phyloP scores from a whole-genome alignment of 768 basidiomycete species.

The Podaxis mareebaensis region DNA sequence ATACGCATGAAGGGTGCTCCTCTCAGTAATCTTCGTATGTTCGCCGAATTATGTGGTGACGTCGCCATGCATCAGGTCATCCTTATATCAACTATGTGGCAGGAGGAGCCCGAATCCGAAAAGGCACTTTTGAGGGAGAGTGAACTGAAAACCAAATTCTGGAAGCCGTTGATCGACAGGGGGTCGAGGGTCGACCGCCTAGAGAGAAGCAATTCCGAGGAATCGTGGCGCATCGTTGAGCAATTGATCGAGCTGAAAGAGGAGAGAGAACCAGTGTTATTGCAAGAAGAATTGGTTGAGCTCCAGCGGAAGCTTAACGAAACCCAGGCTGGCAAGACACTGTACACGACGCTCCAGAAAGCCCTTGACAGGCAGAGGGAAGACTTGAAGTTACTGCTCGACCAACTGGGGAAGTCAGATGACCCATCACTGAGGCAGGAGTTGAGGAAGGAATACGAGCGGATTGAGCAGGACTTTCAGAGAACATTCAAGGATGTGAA shows the following conservation, averaged over 20 bases:
- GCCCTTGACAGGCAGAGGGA: constrained; percentile 28
- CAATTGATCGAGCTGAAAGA: constrained; percentile 19
- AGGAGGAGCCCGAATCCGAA: constrained; percentile 21
- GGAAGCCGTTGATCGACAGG: constrained; percentile 47
- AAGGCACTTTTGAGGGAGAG: constrained; percentile 27
- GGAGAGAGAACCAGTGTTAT: constrained; percentile 17
- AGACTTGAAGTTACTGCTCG: not conserved
- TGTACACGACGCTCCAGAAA: constrained; percentile 21
- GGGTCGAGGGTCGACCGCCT: constrained; percentile 32
- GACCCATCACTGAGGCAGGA: not conserved
- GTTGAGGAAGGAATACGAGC: not conserved
- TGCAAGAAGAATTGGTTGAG: constrained; percentile 26
- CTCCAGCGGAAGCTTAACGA: constrained; percentile 22
- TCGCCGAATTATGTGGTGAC: constrained; percentile 28
- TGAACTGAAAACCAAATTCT: constrained; percentile 38
- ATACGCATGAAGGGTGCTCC: constrained; percentile 3
- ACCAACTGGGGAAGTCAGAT: not conserved
- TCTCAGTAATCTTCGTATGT: constrained; percentile 29
- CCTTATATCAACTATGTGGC: constrained; percentile 34
- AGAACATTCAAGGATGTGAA: constrained; percentile 12
- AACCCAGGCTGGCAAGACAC: constrained; percentile 20
- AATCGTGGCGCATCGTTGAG: constrained; percentile 28
- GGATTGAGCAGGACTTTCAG: constrained; percentile 17
- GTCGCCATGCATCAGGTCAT: constrained; percentile 25
- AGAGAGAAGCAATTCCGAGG: constrained; percentile 12